Evolutionary conservation across 2,329 filamentous ascomycete species (phyloP).

Genomic region (Trichoderma sp.): DNA sequence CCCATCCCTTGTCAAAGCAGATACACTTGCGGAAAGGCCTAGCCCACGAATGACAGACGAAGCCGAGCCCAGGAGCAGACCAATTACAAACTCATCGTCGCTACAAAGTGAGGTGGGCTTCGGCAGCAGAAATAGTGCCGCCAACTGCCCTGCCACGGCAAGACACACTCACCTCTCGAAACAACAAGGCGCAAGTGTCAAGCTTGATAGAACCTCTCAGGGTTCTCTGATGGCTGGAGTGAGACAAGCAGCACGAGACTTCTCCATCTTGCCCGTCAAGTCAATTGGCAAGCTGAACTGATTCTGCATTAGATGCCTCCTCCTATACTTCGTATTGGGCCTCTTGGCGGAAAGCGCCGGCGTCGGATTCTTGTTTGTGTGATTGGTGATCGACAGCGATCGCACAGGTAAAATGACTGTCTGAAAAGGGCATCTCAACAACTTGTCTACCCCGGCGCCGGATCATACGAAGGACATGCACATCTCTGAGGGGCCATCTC

Average conservation of each 20-base stretch:
- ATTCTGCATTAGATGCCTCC: neutral
- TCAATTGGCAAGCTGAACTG: conserved; percentile 1
- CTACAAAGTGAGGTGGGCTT: conserved; percentile 1
- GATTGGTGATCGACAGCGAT: conserved; percentile 20
- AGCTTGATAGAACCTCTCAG: neutral
- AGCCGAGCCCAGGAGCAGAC: neutral
- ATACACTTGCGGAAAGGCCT: neutral
- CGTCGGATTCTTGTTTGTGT: neutral
- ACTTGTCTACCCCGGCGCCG: conserved; percentile 17
- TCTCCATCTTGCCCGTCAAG: neutral
- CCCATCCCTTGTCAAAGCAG: neutral
- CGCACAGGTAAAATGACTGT: conserved; percentile 13
- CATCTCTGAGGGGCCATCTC: conserved; percentile 20
- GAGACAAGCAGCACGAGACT: neutral
- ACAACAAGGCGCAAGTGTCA: neutral
- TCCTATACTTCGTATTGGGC: neutral
- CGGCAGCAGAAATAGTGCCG: conserved; percentile 11
- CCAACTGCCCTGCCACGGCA: conserved; percentile 3
- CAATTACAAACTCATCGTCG: neutral
- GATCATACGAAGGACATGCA: conserved; percentile 22
- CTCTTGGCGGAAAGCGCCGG: neutral
- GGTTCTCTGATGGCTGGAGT: neutral
- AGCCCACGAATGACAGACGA: conserved; percentile 10
- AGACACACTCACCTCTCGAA: neutral
- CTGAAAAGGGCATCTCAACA: conserved; percentile 19